phyloP scores from a whole-genome alignment of 2,329 filamentous ascomycete genomes.

The Cladosporium sp. region DNA sequence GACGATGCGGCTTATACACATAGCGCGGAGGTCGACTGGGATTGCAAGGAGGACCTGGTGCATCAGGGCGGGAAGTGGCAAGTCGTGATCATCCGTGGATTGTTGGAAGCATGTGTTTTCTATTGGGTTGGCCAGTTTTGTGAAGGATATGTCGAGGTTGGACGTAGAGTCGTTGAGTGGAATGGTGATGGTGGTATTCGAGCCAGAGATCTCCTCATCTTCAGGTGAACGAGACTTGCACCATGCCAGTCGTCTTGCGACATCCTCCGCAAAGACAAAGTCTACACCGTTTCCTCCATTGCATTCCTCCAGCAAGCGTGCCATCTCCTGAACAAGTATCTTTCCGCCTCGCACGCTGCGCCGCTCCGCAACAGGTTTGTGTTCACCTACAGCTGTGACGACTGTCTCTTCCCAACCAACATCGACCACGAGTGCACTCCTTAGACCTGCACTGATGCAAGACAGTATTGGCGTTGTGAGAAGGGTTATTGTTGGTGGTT shows the following conservation, averaged over 20 bases:
- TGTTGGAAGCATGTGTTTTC: conserved; percentile 69
- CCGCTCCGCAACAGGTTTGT: conserved; percentile 68
- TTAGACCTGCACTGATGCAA: conserved; percentile 71
- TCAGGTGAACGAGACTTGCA: conserved; percentile 34
- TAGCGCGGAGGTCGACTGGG: conserved; percentile 73
- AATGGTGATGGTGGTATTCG: conserved; percentile 18
- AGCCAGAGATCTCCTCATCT: background rate
- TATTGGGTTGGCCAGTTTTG: conserved; percentile 65
- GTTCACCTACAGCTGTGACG: conserved; percentile 84
- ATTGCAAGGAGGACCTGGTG: conserved; percentile 71
- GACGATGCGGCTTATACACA: conserved; percentile 84
- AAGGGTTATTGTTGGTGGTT: conserved; percentile 74
- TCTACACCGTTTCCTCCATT: conserved; percentile 33
- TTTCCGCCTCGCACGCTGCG: conserved; percentile 72
- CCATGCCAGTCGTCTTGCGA: conserved; percentile 72
- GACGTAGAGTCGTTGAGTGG: conserved; percentile 27
- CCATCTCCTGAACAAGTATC: conserved; percentile 64
- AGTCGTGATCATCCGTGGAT: conserved; percentile 74
- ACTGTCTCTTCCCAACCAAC: conserved; percentile 89
- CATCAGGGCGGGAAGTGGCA: conserved; percentile 69
- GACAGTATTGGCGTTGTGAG: conserved; percentile 71
- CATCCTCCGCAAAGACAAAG: conserved; percentile 79
- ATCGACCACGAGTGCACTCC: conserved; percentile 82
- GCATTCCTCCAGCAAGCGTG: conserved; percentile 54
- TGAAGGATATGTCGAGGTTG: conserved; percentile 60